Evolutionary conservation across 2,329 filamentous ascomycete species (phyloP), one percentile per base, ranked within the genome.

Genomic region (Venturia nashicola): DNA sequence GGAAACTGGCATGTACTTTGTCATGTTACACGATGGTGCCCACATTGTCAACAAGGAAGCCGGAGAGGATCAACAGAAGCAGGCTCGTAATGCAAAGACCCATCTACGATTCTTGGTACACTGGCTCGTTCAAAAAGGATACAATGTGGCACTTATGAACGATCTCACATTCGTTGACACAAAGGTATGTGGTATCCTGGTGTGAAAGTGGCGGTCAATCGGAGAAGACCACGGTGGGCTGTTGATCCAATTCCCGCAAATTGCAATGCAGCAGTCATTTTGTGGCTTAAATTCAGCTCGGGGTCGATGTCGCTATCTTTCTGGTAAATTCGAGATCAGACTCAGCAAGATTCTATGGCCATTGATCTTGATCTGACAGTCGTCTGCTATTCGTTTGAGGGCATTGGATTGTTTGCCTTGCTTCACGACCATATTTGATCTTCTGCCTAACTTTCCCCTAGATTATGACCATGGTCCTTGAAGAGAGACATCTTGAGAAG

Each of bases 111-210:
- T 72, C 5, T 77, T 85, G 69, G 83, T 88, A 46, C 77, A 80
- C 64, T 78, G 76, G 65, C 81, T 88, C 65, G 78, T 85, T 61
- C 71, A 70, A 0, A 73, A 76, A n/a, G 82, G 83, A 0, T 84
- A 82, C 70, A 87, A 84, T 68, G 77, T 87, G 6, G 85, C 83
- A 1, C 74, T 89, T 32, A 77, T 89, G 54, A 86, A 90, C 65
- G 81, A 79, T 42, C 71, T 89, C 12, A 81, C 86, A 61, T 87
- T 83, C 68, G 75, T 77, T 60, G 86, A 88, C 69, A 86, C 84
- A 1, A 88, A 88, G 72, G 83, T 83, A 68, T 65, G 46, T 20
- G 16, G 27, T 57, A 57, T n/a, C 8, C 51, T 43, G 3, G 43
- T 14, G 46, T 68, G 63, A 48, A 27, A 61, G 14, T 59, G 40